Percentiles rank a stretch among this genome's conserved stretches.
phyloP scores from a whole-genome alignment of 1,284 basidiomycete genomes.

The Mycosarcoma maydis region DNA sequence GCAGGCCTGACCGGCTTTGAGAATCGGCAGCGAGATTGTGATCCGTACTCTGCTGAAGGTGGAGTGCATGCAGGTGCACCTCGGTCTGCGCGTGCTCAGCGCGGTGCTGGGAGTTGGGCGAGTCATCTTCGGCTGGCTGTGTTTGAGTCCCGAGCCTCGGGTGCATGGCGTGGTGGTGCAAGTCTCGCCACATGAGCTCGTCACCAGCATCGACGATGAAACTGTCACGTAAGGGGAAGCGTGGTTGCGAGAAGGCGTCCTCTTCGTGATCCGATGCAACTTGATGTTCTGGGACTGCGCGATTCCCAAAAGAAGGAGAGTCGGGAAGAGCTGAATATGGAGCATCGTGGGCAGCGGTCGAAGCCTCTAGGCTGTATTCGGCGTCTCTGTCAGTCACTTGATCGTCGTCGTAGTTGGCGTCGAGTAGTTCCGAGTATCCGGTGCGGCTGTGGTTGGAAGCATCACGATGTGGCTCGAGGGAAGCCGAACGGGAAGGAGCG shows the following conservation, averaged over 20 bases:
- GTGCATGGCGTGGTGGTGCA: conserved; percentile 26
- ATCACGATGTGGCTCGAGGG: no score
- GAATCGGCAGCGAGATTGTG: no score
- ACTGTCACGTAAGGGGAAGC: conserved; percentile 22
- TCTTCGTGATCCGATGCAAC: conserved; percentile 1
- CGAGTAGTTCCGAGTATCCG: conserved; percentile 30
- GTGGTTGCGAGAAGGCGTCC: neutral
- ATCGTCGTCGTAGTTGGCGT: conserved; percentile 15
- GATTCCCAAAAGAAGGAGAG: conserved; percentile 3
- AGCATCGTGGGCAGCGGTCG: conserved; percentile 20
- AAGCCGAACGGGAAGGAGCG: no score
- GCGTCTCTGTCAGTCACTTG: conserved; percentile 15
- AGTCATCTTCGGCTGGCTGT: neutral
- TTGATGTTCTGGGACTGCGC: neutral
- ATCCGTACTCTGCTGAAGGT: no score
- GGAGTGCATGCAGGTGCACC: no score
- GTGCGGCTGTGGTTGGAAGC: conserved; percentile 16
- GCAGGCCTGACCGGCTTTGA: no score
- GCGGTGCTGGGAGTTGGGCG: no score
- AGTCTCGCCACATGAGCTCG: conserved; percentile 34
- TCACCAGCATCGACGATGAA: conserved; percentile 32
- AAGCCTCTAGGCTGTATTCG: conserved; percentile 10
- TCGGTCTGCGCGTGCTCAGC: no score
- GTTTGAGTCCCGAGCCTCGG: conserved; percentile 3
- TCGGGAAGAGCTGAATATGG: conserved; percentile 36